Evolutionary conservation across 2,329 filamentous ascomycete genomes (phyloP), one percentile per base, ranked within the genome.

Genomic region (Sporothrix globosa): DNA sequence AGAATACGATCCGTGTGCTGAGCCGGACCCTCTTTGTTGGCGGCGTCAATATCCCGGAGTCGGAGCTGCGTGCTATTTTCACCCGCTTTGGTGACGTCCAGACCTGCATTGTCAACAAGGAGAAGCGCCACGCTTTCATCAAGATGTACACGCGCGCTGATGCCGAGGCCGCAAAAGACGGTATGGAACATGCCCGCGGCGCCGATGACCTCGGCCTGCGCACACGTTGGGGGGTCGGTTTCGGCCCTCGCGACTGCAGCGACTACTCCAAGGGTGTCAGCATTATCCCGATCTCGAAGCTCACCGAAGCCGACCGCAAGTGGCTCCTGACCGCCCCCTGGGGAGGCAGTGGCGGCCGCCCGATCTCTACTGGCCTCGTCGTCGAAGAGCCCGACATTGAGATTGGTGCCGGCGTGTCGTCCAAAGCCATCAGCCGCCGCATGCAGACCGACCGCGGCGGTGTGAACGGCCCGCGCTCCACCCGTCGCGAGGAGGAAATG

Each of bases 371-470:
- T 17, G 93, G 94, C 54, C 88, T 99, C 82, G 91, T 94, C 7
- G 91, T 99, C 34, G 96, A 99, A 79, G 96, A 99, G 81, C 96
- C 96, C 3, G 96, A 99, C 78, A 99, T 99, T 76, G 96, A 99
- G 81, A 99, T 99, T 71, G 96, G 96, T 68, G 94, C 95, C 21
- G 96, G 96, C 70, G 96, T 99, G 17, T 97, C 94, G 21, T 97
- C 93, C 56, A 99, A 99, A 84, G 93, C 88, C 52, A 90, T 91
- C 72, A 89, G 87, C 75, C 84, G 88, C 21, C 87, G 89, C 48
- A 90, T 90, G 87, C 87, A 89, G 79, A 91, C 88, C 9, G 88
- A 91, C 77, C 87, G 88, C 76, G 86, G 88, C 68, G 88, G 88
- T 48, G 84, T 84, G 75, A 86, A 89, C 76, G 88, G 88, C 3